phyloP scores from a whole-genome alignment of 2,329 filamentous ascomycete species.

The Aplosporella prunicola region DNA sequence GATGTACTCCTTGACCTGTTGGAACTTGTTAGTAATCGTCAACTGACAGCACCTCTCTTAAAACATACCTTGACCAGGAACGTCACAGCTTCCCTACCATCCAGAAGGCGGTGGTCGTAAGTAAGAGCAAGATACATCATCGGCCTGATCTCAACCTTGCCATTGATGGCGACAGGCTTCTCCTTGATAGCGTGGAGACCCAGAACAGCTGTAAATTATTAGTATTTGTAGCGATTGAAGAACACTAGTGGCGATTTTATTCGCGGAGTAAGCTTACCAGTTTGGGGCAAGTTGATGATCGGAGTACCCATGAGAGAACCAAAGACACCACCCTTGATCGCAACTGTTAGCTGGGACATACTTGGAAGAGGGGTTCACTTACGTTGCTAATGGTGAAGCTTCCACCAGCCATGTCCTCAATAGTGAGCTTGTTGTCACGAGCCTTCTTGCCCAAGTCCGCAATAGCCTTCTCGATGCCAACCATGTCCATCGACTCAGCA shows the following conservation, averaged over 20 bases:
- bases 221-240: too few relatives aligned
- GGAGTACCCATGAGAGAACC: conserved; percentile 95
- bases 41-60: too few relatives aligned
- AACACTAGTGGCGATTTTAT: conserved; percentile 5
- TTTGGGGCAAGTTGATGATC: conserved; percentile 96
- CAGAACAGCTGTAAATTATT: conserved; percentile 51
- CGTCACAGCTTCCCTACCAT: conserved; percentile 89
- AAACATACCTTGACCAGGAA: conserved; percentile 71
- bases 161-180: conserved; percentile 77
- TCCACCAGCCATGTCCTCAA: conserved; percentile 97
- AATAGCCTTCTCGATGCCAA: conserved; percentile 83
- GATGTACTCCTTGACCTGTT: conserved; percentile 79
- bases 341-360: neutral
- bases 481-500: conserved; percentile 75
- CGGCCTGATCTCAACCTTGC: conserved; percentile 87
- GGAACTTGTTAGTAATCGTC: neutral
- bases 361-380: conserved; percentile 14
- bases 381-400: conserved; percentile 96
- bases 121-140: conserved; percentile 99
- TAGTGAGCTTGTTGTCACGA: conserved; percentile 90
- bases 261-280: conserved; percentile 36
- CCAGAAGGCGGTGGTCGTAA: conserved; percentile 92
- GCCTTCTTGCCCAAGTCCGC: conserved; percentile 96
- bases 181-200: conserved; percentile 97
- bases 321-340: conserved; percentile 69